Conservation (phyloP, 306 rosid species). For the Begonia peltatifolia region DNA sequence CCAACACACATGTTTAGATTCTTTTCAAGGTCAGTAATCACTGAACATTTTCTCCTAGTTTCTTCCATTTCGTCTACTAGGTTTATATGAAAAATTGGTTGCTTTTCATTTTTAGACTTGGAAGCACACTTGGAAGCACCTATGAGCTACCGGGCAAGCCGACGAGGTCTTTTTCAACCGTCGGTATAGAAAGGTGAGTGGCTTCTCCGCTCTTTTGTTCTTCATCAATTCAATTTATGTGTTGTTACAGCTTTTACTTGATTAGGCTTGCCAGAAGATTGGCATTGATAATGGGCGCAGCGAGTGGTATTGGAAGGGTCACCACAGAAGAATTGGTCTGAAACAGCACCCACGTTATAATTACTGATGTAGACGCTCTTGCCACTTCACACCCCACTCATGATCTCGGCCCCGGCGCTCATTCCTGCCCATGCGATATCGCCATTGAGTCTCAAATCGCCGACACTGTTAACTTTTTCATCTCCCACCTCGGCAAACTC, state of each 20-base stretch:
- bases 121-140: too few species aligned
- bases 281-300: slow-evolving; percentile 75
- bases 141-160: too few species aligned
- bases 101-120: not conserved
- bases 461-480: slow-evolving; percentile 28
- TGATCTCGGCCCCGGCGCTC: slow-evolving; percentile 40
- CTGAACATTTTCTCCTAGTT: not conserved
- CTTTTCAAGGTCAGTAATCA: slow-evolving; percentile 32
- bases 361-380: slow-evolving; percentile 39
- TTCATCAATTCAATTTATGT: too few species aligned
- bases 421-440: slow-evolving; percentile 44
- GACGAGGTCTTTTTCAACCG: too few species aligned
- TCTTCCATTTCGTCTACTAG: not conserved
- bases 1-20: slow-evolving; percentile 32
- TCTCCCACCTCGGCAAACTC: slow-evolving; percentile 45
- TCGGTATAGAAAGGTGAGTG: too few species aligned
- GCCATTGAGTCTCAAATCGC: slow-evolving; percentile 42
- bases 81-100: too few species aligned
- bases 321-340: slow-evolving; percentile 59
- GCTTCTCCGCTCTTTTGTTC: too few species aligned
- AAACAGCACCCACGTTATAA: slow-evolving; percentile 69
- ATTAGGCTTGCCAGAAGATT: slow-evolving; percentile 61
- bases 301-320: slow-evolving; percentile 77
- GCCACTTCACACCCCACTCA: slow-evolving; percentile 37
- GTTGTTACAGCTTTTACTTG: too few species aligned